phyloP scores from a whole-genome alignment of 192 early-diverging fungal species.

The Umbelopsis sp. region DNA sequence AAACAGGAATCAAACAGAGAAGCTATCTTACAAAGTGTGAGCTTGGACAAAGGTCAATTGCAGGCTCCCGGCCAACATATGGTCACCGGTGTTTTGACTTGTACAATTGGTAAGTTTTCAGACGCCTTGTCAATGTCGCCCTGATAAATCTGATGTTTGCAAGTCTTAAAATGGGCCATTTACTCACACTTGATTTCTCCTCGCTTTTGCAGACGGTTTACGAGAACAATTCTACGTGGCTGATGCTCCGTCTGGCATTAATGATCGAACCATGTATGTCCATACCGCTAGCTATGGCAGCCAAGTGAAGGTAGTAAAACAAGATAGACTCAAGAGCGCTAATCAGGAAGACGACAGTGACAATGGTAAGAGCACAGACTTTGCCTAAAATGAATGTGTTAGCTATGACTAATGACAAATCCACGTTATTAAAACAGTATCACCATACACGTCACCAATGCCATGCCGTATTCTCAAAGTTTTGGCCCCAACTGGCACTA shows the following conservation, averaged over 20 bases:
- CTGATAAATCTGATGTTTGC: neutral
- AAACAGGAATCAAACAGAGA: neutral
- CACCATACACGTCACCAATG: conserved; percentile 65
- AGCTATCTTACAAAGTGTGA: neutral
- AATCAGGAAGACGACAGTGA: conserved; percentile 45
- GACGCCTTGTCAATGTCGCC: neutral
- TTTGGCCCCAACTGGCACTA: conserved; percentile 50
- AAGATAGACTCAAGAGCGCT: conserved; percentile 46
- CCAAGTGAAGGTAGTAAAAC: conserved; percentile 48
- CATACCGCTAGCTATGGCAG: conserved; percentile 51
- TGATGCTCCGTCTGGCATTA: conserved; percentile 39
- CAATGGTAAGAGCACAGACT: conserved; percentile 30
- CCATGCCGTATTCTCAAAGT: conserved; percentile 64
- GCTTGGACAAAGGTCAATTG: conserved; percentile 3
- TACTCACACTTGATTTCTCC: too few species aligned
- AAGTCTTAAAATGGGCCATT: too few species aligned
- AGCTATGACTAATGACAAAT: neutral
- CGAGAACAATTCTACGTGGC: conserved; percentile 54
- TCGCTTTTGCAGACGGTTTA: conserved; percentile 44
- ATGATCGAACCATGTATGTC: conserved; percentile 45
- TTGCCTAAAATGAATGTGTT: neutral
- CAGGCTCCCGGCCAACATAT: conserved; percentile 1
- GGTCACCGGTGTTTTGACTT: conserved; percentile 41
- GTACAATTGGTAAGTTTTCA: conserved; percentile 46
- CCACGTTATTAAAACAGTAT: conserved; percentile 31